A percentile compares a stretch with the other conserved stretches of the same genome.
phyloP scores from a whole-genome alignment of 345 rosid genomes.

The Isatis tinctoria region DNA sequence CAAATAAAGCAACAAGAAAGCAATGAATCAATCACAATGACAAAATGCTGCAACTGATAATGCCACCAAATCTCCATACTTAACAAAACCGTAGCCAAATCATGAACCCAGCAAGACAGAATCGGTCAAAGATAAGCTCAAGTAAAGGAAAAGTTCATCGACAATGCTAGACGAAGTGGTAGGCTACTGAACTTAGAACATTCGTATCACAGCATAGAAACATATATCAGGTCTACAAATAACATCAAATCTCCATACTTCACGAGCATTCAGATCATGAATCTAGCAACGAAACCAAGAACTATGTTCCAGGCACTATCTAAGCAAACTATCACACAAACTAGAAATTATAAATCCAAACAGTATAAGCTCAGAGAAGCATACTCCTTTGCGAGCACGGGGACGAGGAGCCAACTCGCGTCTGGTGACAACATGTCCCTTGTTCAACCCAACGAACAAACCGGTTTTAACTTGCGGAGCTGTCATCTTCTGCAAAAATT shows the following conservation, averaged over 20 bases:
- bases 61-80: background rate
- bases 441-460: conserved; percentile 40
- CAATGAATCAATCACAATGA: background rate
- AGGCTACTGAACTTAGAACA: background rate
- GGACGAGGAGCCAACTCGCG: conserved; percentile 37
- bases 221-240: background rate
- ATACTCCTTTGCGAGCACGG: conserved; percentile 36
- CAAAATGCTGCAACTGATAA: background rate
- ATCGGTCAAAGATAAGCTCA: background rate
- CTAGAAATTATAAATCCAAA: background rate
- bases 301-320: background rate
- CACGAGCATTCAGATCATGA: background rate
- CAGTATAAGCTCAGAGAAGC: background rate
- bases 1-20: background rate
- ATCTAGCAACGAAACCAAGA: background rate
- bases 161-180: background rate
- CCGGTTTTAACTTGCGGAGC: conserved; percentile 28
- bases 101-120: background rate
- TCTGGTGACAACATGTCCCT: conserved; percentile 38
- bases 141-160: background rate
- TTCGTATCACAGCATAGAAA: background rate
- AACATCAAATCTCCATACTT: background rate
- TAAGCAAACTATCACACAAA: background rate
- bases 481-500: conserved; percentile 19
- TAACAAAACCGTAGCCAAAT: background rate